These are phyloP conservation scores for Ceratocystis variospora DNA, from an alignment of 2,329 filamentous ascomycete species.

Conservation along the genomic window DNA sequence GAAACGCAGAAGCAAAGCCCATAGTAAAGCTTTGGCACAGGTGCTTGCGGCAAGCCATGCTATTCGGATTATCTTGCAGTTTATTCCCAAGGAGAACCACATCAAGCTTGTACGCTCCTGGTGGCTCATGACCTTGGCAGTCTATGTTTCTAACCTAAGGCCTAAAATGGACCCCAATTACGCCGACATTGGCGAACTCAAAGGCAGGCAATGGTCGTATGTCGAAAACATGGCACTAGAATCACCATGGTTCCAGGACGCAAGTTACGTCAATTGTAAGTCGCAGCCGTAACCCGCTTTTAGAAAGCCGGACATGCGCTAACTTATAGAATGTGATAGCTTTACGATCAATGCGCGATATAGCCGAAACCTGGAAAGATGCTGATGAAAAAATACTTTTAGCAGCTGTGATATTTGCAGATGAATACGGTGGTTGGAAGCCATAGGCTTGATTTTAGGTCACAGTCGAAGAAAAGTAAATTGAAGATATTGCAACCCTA, in stretches of 20 bases:
- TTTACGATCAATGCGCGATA: conserved; percentile 60
- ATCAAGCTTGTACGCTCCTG: conserved; percentile 65
- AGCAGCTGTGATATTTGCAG: conserved; percentile 56
- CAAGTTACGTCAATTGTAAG: conserved; percentile 73
- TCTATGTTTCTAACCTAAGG: conserved; percentile 63
- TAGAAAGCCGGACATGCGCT: neutral
- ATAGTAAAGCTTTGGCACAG: conserved; percentile 75
- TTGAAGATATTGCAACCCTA: neutral
- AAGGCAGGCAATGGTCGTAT: conserved; percentile 60
- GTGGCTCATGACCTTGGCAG: conserved; percentile 69
- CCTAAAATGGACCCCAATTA: conserved; percentile 56
- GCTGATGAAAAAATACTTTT: conserved; percentile 50
- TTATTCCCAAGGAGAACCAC: conserved; percentile 61
- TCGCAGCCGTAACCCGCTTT: neutral
- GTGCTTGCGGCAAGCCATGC: conserved; percentile 77
- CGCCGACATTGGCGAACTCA: conserved; percentile 44
- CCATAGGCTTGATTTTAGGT: conserved; percentile 18
- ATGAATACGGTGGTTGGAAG: conserved; percentile 59
- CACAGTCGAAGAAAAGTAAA: neutral
- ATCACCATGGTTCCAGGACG: conserved; percentile 54
- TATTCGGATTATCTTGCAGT: conserved; percentile 67
- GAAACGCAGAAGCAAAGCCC: conserved; percentile 44
- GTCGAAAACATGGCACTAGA: conserved; percentile 58
- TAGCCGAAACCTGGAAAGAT: conserved; percentile 61
- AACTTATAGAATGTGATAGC: conserved; percentile 7